Base-by-base conservation (phyloP, 257 asterid species). In the Solanum microdontum region DNA sequence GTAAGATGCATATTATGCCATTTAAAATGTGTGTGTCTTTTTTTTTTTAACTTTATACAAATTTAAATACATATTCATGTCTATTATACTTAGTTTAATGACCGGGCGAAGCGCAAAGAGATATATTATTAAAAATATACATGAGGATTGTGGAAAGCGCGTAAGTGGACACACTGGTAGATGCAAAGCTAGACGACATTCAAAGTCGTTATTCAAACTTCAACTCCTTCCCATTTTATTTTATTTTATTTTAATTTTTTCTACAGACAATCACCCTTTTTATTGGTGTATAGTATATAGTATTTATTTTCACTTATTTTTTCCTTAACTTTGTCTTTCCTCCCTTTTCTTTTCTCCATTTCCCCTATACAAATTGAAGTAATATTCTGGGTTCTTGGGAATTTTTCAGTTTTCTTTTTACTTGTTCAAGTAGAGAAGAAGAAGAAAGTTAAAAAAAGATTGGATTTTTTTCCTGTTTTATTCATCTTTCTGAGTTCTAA, bases 151-250 rank as follows among this genome's bases (percentile, higher is more conserved):
- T 1, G 4, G 68, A 80, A 80, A 80, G 68, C 85, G 85, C 85
- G 85, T 45, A 45, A 17, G 39, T 45, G 36, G 84, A 77, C 64
- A 40, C 37, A 40, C 12, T 8, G n/a, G 84, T 40, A 39, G 33
- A 4, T 77, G 26, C 45, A 45, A 80, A 45, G 36, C 24, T 13
- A 45, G 68, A 80, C 26, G 68, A 45, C 68, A 80, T 80, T 80
- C 85, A 80, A 80, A 80, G 85, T 45, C 85, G 85, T 80, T 80
- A 80, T 80, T 80, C 85, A 80, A 80, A 80, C 85, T 80, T 79
- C 66, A 43, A 79, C 84, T 79, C 24, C 68, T 45, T 7, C 13
- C 36, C 17, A 45, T 45, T 45, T 45, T 40, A 6, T 36, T 76
- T 45, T 40, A 6, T 36, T 76, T 23, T 21, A 4, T 39, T 21